Conservation (phyloP, 2,329 filamentous ascomycete species). For the Didymella glomerata region DNA sequence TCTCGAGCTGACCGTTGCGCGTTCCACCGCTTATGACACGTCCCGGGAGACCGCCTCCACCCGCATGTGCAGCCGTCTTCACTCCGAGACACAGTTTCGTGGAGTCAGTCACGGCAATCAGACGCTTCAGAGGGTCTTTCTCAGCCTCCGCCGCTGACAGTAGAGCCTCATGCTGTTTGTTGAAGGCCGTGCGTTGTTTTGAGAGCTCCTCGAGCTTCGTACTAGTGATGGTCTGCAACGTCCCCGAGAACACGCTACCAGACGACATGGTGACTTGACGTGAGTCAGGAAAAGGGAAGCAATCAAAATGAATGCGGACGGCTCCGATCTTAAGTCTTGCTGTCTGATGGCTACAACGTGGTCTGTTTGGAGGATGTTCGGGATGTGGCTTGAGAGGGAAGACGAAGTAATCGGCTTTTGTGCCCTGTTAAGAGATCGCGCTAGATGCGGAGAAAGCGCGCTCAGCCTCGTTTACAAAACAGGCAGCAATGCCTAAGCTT, state of each 20-base stretch:
- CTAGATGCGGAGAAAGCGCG: not conserved
- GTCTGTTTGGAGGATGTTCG: not conserved
- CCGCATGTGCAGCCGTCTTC: conserved; percentile 25
- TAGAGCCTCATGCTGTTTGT: conserved; percentile 38
- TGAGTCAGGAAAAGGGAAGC: not conserved
- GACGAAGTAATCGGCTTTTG: not conserved
- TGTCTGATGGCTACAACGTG: not conserved
- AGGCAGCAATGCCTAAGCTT: conserved; percentile 14
- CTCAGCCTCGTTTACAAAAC: conserved; percentile 3
- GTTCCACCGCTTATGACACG: conserved; percentile 33
- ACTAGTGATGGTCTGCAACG: conserved; percentile 48
- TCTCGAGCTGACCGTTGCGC: conserved; percentile 35
- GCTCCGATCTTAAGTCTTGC: not conserved
- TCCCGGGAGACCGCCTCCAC: conserved; percentile 21
- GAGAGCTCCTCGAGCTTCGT: conserved; percentile 50
- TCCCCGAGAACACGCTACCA: conserved; percentile 48
- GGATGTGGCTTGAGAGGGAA: not conserved
- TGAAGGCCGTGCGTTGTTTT: conserved; percentile 46
- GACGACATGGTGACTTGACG: conserved; percentile 28
- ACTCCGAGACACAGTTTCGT: conserved; percentile 42
- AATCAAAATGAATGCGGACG: no score
- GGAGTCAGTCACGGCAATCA: conserved; percentile 39
- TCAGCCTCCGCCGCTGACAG: conserved; percentile 23
- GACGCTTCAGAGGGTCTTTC: conserved; percentile 34
- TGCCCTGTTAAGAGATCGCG: not conserved